Evolutionary conservation across 2,329 filamentous ascomycete species (phyloP).

Genomic region (Alternaria rosae): DNA sequence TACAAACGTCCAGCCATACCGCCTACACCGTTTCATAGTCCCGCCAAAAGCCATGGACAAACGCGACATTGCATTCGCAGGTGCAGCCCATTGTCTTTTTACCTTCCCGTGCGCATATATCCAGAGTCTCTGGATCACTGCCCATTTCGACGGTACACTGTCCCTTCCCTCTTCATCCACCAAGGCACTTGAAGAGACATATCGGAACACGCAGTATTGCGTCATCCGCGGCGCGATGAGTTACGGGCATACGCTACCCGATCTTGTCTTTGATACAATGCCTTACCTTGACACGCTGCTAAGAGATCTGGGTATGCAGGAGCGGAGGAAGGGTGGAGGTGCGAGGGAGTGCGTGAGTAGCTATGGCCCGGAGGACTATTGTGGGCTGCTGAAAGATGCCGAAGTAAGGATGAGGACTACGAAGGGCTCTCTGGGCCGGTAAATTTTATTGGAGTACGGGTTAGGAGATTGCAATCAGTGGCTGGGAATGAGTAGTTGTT

Average conservation of each 20-base stretch:
- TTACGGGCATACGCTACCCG: conserved; percentile 69
- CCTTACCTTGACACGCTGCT: conserved; percentile 41
- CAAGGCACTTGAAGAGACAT: conserved; percentile 48
- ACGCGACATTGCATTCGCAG: conserved; percentile 27
- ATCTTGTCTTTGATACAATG: conserved; percentile 41
- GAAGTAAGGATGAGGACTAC: conserved; percentile 55
- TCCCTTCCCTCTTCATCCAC: conserved; percentile 17
- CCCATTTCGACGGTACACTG: conserved; percentile 67
- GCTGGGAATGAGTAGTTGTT: background rate
- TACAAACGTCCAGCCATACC: conserved; percentile 34
- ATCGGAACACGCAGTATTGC: conserved; percentile 72
- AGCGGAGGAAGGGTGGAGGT: conserved; percentile 26
- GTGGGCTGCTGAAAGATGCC: conserved; percentile 54
- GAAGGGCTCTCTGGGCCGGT: background rate
- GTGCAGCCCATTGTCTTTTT: conserved; percentile 46
- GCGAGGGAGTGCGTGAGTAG: conserved; percentile 27
- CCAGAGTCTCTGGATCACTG: conserved; percentile 60
- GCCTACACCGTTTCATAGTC: conserved; percentile 55
- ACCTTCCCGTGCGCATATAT: conserved; percentile 50
- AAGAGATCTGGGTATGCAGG: conserved; percentile 30
- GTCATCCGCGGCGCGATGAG: conserved; percentile 75
- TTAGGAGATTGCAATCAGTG: background rate
- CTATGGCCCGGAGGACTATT: conserved; percentile 64
- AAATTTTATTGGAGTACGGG: background rate
- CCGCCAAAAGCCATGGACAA: conserved; percentile 32